phyloP scores from a whole-genome alignment of 163 green algal species.

The Coccomyxa subellipsoidea region DNA sequence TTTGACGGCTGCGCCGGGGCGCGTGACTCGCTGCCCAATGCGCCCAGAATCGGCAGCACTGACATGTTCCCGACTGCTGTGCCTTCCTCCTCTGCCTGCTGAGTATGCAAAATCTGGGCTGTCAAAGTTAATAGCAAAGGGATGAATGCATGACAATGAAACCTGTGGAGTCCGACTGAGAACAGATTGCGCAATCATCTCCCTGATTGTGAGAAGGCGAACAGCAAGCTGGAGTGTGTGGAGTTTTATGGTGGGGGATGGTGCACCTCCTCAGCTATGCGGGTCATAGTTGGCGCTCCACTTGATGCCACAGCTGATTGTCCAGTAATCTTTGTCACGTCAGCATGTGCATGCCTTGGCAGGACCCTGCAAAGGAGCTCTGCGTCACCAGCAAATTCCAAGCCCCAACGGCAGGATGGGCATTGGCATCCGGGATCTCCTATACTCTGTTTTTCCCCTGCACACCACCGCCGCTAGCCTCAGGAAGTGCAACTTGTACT shows the following conservation, averaged over 20 bases:
- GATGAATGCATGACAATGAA: too few species aligned
- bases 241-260: too few species aligned
- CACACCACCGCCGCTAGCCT: too few species aligned
- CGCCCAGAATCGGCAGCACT: background rate
- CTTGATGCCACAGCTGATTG: background rate
- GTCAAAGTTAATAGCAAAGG: too few species aligned
- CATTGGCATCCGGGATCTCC: background rate
- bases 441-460: background rate
- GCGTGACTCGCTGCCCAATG: background rate
- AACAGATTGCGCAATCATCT: too few species aligned
- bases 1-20: background rate
- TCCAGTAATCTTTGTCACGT: background rate
- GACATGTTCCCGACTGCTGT: background rate
- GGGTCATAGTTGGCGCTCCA: background rate
- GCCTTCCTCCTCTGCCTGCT: background rate
- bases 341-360: background rate
- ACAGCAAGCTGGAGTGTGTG: too few species aligned
- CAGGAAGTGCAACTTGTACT: too few species aligned
- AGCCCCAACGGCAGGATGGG: background rate
- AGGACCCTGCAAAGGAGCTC: background rate
- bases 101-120: background rate
- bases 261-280: background rate
- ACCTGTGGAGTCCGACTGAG: too few species aligned
- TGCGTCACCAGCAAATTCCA: background rate
- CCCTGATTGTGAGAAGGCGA: too few species aligned